Conservation (phyloP, 768 basidiomycete species). For the Hypholoma fasciculare region DNA sequence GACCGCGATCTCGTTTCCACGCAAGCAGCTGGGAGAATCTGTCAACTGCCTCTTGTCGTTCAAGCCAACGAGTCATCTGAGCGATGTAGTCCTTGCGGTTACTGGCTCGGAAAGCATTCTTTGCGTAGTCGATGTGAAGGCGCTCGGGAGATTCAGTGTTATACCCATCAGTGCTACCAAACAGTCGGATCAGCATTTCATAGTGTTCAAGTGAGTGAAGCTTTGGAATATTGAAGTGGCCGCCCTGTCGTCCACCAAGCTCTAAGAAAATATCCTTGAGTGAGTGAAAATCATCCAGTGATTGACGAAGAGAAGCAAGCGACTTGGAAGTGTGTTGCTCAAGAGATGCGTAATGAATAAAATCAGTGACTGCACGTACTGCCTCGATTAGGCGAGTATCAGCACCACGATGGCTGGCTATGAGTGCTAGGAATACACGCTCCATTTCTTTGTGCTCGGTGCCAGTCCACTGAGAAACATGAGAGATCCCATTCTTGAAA, state of each 20-base stretch:
- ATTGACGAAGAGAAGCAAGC: conserved; percentile 8
- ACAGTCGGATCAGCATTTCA: conserved; percentile 20
- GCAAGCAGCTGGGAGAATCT: background rate
- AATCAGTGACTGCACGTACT: background rate
- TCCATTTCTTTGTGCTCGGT: conserved; percentile 5
- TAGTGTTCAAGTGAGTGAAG: conserved; percentile 19
- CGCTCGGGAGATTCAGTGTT: conserved; percentile 32
- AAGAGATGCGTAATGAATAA: conserved; percentile 27
- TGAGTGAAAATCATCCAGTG: conserved; percentile 10
- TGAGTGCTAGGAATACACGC: background rate
- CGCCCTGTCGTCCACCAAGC: conserved; percentile 13
- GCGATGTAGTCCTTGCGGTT: conserved; percentile 25
- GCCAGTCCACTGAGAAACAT: background rate
- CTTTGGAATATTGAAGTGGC: conserved; percentile 36
- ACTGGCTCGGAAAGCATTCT: conserved; percentile 25
- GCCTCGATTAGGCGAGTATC: background rate
- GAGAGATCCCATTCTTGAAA: conserved; percentile 2
- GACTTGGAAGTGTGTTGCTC: conserved; percentile 26
- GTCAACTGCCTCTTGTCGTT: conserved; percentile 31
- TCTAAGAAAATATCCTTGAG: conserved; percentile 11
- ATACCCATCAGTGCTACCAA: conserved; percentile 30
- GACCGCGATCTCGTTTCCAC: background rate
- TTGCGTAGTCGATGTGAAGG: conserved; percentile 40
- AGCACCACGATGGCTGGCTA: background rate
- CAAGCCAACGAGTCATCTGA: conserved; percentile 41